phyloP scores from a whole-genome alignment of 805 yeast species.

The Barnettozyma populi region DNA sequence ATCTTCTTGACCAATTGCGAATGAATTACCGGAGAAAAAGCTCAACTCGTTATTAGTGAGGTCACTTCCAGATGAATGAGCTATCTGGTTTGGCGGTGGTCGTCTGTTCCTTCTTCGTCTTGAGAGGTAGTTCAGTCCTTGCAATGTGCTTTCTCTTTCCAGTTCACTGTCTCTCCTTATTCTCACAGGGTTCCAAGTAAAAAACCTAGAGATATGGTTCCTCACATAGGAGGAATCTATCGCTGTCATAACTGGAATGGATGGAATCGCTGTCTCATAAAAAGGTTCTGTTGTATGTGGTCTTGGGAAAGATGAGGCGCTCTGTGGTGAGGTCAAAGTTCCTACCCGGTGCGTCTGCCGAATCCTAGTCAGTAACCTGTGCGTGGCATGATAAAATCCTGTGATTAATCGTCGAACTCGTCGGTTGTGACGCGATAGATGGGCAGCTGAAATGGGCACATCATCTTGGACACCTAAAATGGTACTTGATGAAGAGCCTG shows the following conservation, averaged over 20 bases:
- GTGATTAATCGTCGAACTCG: not conserved
- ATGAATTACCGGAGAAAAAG: not conserved
- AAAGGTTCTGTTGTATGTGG: not conserved
- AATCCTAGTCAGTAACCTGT: not conserved
- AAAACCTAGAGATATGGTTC: not conserved
- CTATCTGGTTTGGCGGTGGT: not conserved
- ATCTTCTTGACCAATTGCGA: not conserved
- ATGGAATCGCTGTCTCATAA: conserved; percentile 8
- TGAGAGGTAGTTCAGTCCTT: not conserved
- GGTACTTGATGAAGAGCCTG: not conserved
- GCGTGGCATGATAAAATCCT: not conserved
- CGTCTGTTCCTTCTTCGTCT: not conserved
- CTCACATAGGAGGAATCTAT: not conserved
- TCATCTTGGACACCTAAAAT: not conserved
- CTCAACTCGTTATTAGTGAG: not conserved
- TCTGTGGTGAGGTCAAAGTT: not conserved
- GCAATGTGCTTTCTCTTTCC: not conserved
- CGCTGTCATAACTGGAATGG: not conserved
- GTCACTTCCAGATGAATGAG: not conserved
- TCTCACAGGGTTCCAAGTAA: conserved; percentile 7
- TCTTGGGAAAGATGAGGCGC: not conserved
- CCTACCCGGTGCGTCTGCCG: not conserved
- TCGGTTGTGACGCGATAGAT: not conserved
- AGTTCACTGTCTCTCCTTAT: conserved; percentile 6
- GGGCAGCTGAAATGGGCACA: not conserved